Base-by-base conservation (phyloP, 768 basidiomycete species). In the Lactarius sanguifluus region DNA sequence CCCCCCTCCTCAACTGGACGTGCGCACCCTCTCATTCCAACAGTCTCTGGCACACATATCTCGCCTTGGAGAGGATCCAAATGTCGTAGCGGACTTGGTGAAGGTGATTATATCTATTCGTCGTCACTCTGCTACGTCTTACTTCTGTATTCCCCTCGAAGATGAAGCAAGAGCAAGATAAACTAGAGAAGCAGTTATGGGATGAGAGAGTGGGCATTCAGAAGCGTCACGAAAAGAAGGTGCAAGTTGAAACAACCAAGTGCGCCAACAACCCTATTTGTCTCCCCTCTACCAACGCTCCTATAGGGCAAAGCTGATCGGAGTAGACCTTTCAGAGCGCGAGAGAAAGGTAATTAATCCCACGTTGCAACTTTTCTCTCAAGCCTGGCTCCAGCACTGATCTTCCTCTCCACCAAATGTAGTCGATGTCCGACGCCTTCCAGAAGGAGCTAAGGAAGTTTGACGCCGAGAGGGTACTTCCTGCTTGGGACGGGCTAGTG, bases 401-500 rank as follows among this genome's bases (percentile, higher is more conserved):
- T 34, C 41, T 52, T 34, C 47, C 25, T 65, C 69, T 40, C 61
- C 30, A 34, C 20, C 57, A 50, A 25, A 18, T 54, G 38, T 74
- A 94, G 92, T 85, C 81, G 81, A 77, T 93, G 70, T 82, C 83
- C 57, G 82, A 83, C 57, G 82, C 83, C 28, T 87, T 88, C 76
- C 84, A 82, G 66, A 84, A 80, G 70, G 91, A 92, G 67, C 74
- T 93, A 43, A 77, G 75, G 45, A 83, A 80, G 68, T 92, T 92
- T 72, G 92, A 93, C 72, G 71, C 71, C n/a, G 86, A 91, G 59
- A 81, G 88, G 43, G 88, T 81, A 12, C 75, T 93, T 7, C 80
- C 85, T 3, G 88, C 90, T 10, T 94, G 91, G 90, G 91, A 91
- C 72, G 84, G 83, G 23, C 80, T 94, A n/a, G 75, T 88, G 23